Evolutionary conservation across 345 rosid genomes (phyloP).

Genomic region (Acer negundo): DNA sequence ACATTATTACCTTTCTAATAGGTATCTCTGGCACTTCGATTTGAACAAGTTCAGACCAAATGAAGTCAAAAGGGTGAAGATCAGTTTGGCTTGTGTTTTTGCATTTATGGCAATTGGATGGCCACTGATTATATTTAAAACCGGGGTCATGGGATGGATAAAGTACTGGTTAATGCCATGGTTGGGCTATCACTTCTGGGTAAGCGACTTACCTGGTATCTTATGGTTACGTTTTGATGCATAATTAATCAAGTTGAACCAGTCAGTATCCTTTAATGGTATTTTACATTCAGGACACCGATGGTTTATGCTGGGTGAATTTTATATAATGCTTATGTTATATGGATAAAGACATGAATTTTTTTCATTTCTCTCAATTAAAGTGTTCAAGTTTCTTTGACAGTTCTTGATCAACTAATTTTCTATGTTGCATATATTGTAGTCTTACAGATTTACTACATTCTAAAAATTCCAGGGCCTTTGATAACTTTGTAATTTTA

Average conservation of each 20-base stretch:
- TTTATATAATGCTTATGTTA: not conserved
- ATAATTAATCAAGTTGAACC: not conserved
- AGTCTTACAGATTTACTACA: not conserved
- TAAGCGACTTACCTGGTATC: conserved; percentile 30
- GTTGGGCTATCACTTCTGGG: conserved; percentile 97
- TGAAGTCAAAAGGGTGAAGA: conserved; percentile 83
- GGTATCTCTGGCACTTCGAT: conserved; percentile 87
- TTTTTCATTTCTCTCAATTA: not conserved
- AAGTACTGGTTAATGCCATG: conserved; percentile 98
- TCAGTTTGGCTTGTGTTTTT: conserved; percentile 91
- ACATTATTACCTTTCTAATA: conserved; percentile 30
- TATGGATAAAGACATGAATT: not conserved
- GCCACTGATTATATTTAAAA: conserved; percentile 82
- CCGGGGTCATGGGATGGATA: conserved; percentile 86
- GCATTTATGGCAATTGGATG: conserved; percentile 95
- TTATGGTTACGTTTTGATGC: conserved; percentile 13
- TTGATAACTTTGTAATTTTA: not conserved
- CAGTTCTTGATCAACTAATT: not conserved
- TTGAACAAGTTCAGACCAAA: conserved; percentile 81
- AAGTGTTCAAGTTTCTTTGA: not conserved
- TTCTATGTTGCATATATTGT: not conserved
- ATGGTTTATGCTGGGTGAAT: not conserved
- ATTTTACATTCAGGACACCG: not conserved
- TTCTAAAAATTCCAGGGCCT: not conserved
- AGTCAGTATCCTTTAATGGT: not conserved